Evolutionary conservation across 1,284 basidiomycete genomes (phyloP).

Genomic region (Puccinia hordei): DNA sequence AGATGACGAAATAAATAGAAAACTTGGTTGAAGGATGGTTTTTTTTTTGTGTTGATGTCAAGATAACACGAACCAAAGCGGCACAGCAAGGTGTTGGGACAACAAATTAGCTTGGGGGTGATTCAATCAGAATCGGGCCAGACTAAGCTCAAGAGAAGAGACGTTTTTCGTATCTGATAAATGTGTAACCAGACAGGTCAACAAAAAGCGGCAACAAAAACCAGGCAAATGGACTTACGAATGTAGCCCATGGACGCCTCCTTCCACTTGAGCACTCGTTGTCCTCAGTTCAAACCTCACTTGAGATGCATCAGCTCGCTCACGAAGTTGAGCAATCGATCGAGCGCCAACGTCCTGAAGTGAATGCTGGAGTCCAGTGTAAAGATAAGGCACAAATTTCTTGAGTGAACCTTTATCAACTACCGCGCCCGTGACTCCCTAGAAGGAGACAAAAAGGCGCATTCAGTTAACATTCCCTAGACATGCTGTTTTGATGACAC

Average conservation of each 20-base stretch:
- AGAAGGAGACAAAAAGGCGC: slow-evolving; percentile 36
- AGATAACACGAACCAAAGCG: neutral
- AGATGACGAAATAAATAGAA: no score
- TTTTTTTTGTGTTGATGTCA: no score
- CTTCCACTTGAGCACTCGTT: slow-evolving; percentile 92
- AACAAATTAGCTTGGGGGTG: no score
- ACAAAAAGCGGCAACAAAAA: neutral
- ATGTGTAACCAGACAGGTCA: neutral
- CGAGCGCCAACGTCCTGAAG: slow-evolving; percentile 88
- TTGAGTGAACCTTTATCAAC: slow-evolving; percentile 94
- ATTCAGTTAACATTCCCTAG: neutral
- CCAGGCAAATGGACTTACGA: slow-evolving; percentile 65
- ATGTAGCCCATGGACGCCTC: slow-evolving; percentile 89
- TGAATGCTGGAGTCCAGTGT: slow-evolving; percentile 91
- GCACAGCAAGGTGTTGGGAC: no score
- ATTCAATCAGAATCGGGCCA: neutral
- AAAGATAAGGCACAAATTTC: slow-evolving; percentile 83
- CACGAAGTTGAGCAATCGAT: slow-evolving; percentile 68
- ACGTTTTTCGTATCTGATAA: slow-evolving; percentile 47
- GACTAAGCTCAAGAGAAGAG: slow-evolving; percentile 32
- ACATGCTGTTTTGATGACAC: neutral
- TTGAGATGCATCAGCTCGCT: slow-evolving; percentile 67
- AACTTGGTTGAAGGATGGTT: no score
- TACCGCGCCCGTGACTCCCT: slow-evolving; percentile 91
- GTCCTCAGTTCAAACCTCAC: slow-evolving; percentile 93